Evolutionary conservation across 805 yeast genomes (phyloP).

Genomic region (Cephaloascus albidus): DNA sequence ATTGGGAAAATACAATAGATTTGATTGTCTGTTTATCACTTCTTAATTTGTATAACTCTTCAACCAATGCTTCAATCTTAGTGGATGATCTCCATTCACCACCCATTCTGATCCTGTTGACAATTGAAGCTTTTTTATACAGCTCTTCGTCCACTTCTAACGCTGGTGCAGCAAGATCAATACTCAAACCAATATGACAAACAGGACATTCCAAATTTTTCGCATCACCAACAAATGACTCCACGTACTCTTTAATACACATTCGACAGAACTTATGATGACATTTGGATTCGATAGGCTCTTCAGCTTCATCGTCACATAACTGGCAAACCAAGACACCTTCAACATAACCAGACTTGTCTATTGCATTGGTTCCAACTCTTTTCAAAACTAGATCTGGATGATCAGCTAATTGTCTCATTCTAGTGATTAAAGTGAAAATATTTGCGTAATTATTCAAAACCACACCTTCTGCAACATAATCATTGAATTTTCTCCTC

Average conservation of each 20-base stretch:
- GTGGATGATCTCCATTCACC: conserved; percentile 93
- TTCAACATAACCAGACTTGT: conserved; percentile 27
- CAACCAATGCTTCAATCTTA: conserved; percentile 92
- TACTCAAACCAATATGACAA: conserved; percentile 87
- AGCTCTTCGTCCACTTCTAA: conserved; percentile 57
- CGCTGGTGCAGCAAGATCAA: conserved; percentile 83
- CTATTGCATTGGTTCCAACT: conserved; percentile 30
- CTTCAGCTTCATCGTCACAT: conserved; percentile 98
- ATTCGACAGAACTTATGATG: conserved; percentile 90
- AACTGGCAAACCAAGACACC: conserved; percentile 73
- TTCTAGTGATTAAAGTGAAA: conserved; percentile 89
- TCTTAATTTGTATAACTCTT: conserved; percentile 79
- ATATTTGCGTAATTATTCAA: conserved; percentile 95
- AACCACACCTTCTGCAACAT: conserved; percentile 94
- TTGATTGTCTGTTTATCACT: conserved; percentile 85
- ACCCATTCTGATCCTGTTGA: conserved; percentile 79
- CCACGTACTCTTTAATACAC: conserved; percentile 86
- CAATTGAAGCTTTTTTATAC: conserved; percentile 60
- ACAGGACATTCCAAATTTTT: conserved; percentile 80
- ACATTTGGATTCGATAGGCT: conserved; percentile 90
- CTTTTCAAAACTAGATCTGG: conserved; percentile 89
- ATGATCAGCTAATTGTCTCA: conserved; percentile 98
- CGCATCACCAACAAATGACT: conserved; percentile 59
- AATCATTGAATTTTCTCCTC: conserved; percentile 80
- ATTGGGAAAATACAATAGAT: conserved; percentile 95